These are phyloP conservation scores for Trichoderma polysporum DNA, from an alignment of 2,329 filamentous ascomycete species.

Conservation along the genomic window DNA sequence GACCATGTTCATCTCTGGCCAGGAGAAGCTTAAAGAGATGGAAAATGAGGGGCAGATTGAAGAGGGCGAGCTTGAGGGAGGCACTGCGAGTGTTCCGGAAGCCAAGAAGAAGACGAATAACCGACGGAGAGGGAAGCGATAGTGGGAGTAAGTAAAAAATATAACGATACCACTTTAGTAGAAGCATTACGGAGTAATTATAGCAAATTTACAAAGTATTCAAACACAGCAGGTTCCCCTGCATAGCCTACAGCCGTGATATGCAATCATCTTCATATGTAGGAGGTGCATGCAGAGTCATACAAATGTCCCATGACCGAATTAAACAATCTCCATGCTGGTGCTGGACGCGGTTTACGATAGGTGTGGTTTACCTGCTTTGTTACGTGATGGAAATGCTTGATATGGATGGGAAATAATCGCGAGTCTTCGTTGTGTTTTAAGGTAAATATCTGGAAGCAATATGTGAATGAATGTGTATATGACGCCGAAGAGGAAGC, in stretches of 20 bases:
- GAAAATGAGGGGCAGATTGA: slow-evolving; percentile 58
- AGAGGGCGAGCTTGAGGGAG: slow-evolving; percentile 72
- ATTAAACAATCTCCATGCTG: not conserved
- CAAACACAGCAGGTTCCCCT: not conserved
- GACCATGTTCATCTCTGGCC: slow-evolving; percentile 81
- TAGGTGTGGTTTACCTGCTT: too few species aligned
- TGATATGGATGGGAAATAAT: too few species aligned
- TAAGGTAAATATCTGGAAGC: too few species aligned
- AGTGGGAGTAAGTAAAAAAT: not conserved
- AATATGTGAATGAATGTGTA: too few species aligned
- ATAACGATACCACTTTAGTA: not conserved
- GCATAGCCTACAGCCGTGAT: not conserved
- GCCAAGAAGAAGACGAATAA: slow-evolving; percentile 42
- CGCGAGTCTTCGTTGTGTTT: too few species aligned
- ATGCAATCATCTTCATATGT: not conserved
- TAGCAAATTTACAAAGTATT: not conserved
- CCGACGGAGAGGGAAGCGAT: slow-evolving; percentile 49
- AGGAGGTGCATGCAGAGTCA: not conserved
- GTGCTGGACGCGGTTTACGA: not conserved
- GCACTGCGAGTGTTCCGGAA: slow-evolving; percentile 66
- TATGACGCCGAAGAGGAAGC: too few species aligned
- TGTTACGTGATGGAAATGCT: too few species aligned
- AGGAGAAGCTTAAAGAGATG: slow-evolving; percentile 75
- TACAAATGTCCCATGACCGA: not conserved
- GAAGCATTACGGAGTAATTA: not conserved